phyloP scores from a whole-genome alignment of 768 basidiomycete species.

The Collybia sp. region DNA sequence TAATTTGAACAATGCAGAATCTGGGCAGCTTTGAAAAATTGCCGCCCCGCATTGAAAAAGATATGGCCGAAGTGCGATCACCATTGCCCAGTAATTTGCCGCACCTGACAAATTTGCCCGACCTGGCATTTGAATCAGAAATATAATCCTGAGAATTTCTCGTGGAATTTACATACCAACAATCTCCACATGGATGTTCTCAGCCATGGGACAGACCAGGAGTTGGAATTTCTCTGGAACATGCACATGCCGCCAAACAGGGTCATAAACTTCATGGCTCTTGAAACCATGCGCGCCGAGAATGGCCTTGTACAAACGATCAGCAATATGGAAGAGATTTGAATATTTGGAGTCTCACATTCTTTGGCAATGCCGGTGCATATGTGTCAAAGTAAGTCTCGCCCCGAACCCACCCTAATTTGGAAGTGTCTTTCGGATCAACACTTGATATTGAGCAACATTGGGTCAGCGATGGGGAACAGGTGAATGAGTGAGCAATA shows the following conservation, averaged over 20 bases:
- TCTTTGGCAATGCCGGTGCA: slow-evolving; percentile 16
- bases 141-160: neutral
- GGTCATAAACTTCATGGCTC: slow-evolving; percentile 9
- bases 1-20: slow-evolving; percentile 9
- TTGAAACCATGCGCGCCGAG: slow-evolving; percentile 11
- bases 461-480: neutral
- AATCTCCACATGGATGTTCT: slow-evolving; percentile 4
- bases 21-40: slow-evolving; percentile 6
- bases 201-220: slow-evolving; percentile 10
- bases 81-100: slow-evolving; percentile 16
- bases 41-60: slow-evolving; percentile 12
- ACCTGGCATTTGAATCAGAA: neutral
- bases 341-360: slow-evolving; percentile 4
- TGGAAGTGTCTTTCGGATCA: slow-evolving; percentile 11
- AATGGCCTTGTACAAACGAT: slow-evolving; percentile 4
- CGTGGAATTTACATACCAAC: neutral
- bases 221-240: slow-evolving; percentile 9
- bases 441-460: slow-evolving; percentile 8
- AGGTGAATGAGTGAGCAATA: neutral
- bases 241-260: slow-evolving; percentile 8
- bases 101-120: slow-evolving; percentile 10
- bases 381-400: slow-evolving; percentile 17
- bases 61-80: slow-evolving; percentile 13
- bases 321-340: neutral
- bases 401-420: slow-evolving; percentile 15